phyloP scores from a whole-genome alignment of 768 basidiomycete genomes.

The Strobilomyces echinocephalus region DNA sequence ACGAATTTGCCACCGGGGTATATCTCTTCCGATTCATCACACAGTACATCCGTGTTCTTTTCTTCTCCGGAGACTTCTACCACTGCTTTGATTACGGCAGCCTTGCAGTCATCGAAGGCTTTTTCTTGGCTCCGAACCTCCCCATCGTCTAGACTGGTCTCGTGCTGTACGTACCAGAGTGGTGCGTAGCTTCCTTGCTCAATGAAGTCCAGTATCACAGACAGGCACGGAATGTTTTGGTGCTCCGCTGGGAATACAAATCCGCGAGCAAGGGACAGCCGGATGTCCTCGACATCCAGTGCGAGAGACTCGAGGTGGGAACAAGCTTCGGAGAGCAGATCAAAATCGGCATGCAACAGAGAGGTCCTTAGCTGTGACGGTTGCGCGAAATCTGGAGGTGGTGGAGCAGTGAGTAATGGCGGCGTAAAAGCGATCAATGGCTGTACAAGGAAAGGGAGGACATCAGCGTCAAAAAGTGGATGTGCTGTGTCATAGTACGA shows the following conservation, averaged over 20 bases:
- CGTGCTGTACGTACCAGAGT: constrained; percentile 49
- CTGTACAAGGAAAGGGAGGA: constrained; percentile 58
- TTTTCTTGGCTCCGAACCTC: constrained; percentile 63
- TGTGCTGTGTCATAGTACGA: constrained; percentile 34
- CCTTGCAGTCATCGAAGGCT: constrained; percentile 77
- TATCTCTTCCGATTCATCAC: constrained; percentile 55
- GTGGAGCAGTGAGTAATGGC: constrained; percentile 39
- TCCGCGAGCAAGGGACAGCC: constrained; percentile 65
- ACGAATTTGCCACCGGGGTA: constrained; percentile 70
- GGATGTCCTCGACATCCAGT: constrained; percentile 73
- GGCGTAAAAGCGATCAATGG: constrained; percentile 59
- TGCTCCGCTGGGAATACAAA: constrained; percentile 56
- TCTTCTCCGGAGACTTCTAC: constrained; percentile 85
- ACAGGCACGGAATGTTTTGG: constrained; percentile 52
- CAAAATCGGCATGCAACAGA: constrained; percentile 63
- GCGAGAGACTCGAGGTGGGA: constrained; percentile 72
- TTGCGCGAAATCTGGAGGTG: constrained; percentile 36
- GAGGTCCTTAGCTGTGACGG: constrained; percentile 39
- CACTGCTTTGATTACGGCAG: constrained; percentile 77
- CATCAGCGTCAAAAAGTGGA: constrained; percentile 56
- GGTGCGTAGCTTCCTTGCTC: constrained; percentile 66
- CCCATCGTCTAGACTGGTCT: constrained; percentile 30
- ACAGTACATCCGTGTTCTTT: constrained; percentile 71
- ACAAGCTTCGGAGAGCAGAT: constrained; percentile 68
- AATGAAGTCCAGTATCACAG: constrained; percentile 65